Percentiles rank a stretch among this genome's conserved stretches.
Conservation (phyloP, 2,329 filamentous ascomycete genomes). For the Pyrenochaeta sp. region DNA sequence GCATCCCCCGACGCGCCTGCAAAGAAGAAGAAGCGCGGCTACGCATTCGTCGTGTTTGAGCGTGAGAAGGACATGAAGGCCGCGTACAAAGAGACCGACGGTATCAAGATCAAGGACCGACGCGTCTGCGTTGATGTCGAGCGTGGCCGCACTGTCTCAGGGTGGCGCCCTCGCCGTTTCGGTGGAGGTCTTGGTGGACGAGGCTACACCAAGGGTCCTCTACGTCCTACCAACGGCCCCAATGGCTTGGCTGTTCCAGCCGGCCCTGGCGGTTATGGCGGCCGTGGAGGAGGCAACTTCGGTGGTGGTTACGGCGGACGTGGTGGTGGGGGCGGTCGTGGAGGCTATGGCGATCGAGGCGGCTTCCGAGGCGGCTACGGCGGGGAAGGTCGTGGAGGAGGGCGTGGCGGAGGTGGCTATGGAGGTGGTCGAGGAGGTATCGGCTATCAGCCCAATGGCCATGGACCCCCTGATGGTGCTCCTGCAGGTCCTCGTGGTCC, state of each 20-base stretch:
- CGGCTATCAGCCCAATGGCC: constrained; percentile 54
- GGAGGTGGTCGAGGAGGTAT: constrained; percentile 56
- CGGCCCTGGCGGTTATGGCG: constrained; percentile 60
- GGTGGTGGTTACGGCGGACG: constrained; percentile 56
- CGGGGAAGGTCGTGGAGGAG: constrained; percentile 56
- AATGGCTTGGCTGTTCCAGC: constrained; percentile 64
- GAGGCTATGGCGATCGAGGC: constrained; percentile 61
- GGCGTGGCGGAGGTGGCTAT: constrained; percentile 41
- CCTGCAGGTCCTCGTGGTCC: constrained; percentile 57
- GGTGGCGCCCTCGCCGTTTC: constrained; percentile 90
- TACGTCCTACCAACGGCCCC: constrained; percentile 74
- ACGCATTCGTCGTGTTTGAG: constrained; percentile 97
- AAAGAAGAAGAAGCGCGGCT: constrained; percentile 79
- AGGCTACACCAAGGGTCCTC: constrained; percentile 85
- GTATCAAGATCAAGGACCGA: constrained; percentile 89
- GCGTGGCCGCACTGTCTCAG: constrained; percentile 89
- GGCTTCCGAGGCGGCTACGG: constrained; percentile 55
- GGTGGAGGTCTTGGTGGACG: constrained; percentile 92
- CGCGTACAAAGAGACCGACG: constrained; percentile 88
- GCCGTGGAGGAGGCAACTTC: constrained; percentile 63
- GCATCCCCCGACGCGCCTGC: constrained; percentile 67
- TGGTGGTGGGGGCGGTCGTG: constrained; percentile 58
- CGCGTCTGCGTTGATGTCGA: constrained; percentile 95
- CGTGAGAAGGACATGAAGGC: constrained; percentile 99
- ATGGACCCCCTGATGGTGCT: constrained; percentile 55